phyloP scores from a whole-genome alignment of 2,329 filamentous ascomycete species.

The Claviceps maximensis region DNA sequence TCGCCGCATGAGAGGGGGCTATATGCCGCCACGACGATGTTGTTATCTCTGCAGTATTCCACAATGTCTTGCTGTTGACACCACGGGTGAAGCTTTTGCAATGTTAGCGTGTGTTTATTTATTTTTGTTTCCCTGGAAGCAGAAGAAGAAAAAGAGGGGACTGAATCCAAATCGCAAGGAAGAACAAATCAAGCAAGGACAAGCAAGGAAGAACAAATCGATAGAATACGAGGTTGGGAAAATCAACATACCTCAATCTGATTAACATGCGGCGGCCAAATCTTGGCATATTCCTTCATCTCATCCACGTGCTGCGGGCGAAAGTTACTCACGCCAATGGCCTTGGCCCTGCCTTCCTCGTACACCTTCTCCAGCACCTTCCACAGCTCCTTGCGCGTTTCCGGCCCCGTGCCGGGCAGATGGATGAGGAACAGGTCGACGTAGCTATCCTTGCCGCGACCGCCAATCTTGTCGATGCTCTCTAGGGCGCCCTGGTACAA shows the following conservation, averaged over 20 bases:
- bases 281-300: constrained; percentile 49
- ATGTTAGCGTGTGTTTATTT: neutral
- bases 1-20: constrained; percentile 23
- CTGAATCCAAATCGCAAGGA: no score
- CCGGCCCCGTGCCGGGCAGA: constrained; percentile 40
- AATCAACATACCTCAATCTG: constrained; percentile 53
- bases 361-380: constrained; percentile 48
- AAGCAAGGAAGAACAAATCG: neutral
- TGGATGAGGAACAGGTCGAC: constrained; percentile 63
- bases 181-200: neutral
- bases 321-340: constrained; percentile 63
- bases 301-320: constrained; percentile 55
- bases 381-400: constrained; percentile 50
- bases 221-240: neutral
- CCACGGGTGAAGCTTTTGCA: constrained; percentile 54
- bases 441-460: constrained; percentile 37
- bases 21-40: constrained; percentile 41
- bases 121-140: no score
- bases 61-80: constrained; percentile 37
- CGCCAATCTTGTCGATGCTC: constrained; percentile 49
- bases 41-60: constrained; percentile 58
- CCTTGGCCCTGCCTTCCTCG: constrained; percentile 44
- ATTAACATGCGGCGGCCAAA: constrained; percentile 59
- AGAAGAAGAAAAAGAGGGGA: neutral
- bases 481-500: constrained; percentile 46